A percentile compares a stretch with the other conserved stretches of the same genome.
phyloP scores from a whole-genome alignment of 495 filamentous ascomycete genomes.

The Collariella sp. region DNA sequence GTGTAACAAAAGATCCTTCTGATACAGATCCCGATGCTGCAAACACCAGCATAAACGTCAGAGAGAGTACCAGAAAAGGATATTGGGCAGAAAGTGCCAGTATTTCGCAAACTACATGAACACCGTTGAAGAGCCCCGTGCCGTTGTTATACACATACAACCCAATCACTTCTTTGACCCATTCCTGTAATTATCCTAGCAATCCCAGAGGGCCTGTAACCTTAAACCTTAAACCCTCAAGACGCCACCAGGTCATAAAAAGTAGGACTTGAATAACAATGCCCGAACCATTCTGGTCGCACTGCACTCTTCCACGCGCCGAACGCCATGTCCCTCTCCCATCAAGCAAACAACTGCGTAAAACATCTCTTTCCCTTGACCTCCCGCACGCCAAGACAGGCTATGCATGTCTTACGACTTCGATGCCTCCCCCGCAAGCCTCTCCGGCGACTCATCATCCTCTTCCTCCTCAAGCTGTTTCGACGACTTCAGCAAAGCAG shows the following conservation, averaged over 20 bases:
- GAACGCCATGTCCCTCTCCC: neutral
- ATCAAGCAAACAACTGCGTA: neutral
- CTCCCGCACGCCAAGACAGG: neutral
- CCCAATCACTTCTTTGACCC: neutral
- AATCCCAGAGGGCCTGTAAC: neutral
- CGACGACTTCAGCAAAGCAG: constrained; percentile 32
- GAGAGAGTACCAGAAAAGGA: too few relatives aligned
- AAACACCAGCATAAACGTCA: too few relatives aligned
- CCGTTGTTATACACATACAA: neutral
- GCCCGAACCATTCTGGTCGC: too few relatives aligned
- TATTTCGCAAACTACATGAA: too few relatives aligned
- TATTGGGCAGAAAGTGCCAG: too few relatives aligned
- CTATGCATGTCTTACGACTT: neutral
- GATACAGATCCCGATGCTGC: too few relatives aligned
- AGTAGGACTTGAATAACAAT: too few relatives aligned
- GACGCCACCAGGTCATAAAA: neutral
- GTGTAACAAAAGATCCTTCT: too few relatives aligned
- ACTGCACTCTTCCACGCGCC: too few relatives aligned
- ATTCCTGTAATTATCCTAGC: neutral
- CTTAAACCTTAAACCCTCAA: neutral
- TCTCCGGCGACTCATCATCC: constrained; percentile 24
- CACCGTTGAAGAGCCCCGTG: too few relatives aligned
- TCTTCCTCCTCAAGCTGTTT: constrained; percentile 22
- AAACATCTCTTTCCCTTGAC: neutral
- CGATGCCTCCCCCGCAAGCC: neutral